Percentiles rank a stretch among this genome's conserved stretches.
These are phyloP conservation scores for Colletotrichum sojae DNA, from an alignment of 2,329 filamentous ascomycete species.

Conservation along the genomic window DNA sequence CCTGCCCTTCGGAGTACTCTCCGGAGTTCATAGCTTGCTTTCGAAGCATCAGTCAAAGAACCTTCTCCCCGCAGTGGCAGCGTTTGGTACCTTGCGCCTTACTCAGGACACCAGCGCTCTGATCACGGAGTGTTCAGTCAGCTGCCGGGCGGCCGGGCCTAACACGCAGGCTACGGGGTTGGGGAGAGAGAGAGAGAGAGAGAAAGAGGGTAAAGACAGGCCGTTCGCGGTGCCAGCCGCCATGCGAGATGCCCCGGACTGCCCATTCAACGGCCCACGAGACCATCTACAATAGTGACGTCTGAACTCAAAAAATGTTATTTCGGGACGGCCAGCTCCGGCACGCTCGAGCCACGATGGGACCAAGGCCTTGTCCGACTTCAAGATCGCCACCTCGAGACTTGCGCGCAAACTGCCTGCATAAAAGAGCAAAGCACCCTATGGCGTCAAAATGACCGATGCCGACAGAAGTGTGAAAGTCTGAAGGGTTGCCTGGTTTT, in stretches of 20 bases:
- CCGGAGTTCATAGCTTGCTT: too few species aligned
- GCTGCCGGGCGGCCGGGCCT: not conserved
- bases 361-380: not conserved
- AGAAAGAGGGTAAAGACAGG: not conserved
- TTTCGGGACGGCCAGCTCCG: not conserved
- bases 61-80: not conserved
- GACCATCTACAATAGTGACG: not conserved
- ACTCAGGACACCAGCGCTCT: conserved; percentile 2
- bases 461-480: too few species aligned
- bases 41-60: not conserved
- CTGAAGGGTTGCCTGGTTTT: too few species aligned
- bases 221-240: not conserved
- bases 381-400: not conserved
- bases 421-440: too few species aligned
- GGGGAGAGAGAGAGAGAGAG: not conserved
- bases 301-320: not conserved
- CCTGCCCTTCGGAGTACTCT: not conserved
- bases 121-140: conserved; percentile 16
- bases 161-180: not conserved
- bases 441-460: too few species aligned
- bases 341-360: not conserved
- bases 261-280: not conserved
- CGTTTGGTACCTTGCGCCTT: not conserved
- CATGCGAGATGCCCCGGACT: not conserved
- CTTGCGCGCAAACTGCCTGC: too few species aligned